Evolutionary conservation across 306 rosid genomes (phyloP).

Genomic region (Begonia peltatifolia): DNA sequence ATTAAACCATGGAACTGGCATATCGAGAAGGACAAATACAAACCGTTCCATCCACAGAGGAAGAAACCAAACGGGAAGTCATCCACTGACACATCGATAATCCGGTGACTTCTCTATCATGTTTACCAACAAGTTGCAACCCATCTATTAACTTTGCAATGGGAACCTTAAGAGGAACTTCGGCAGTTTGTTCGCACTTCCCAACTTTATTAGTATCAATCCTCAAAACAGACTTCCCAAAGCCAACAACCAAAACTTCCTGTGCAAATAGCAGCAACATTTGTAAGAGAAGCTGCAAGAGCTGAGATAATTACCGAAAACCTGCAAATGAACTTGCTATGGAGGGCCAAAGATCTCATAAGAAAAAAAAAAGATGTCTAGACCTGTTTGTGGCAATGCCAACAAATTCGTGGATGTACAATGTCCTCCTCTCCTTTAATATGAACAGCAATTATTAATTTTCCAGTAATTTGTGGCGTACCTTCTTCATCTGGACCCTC

Average conservation of each 20-base stretch:
- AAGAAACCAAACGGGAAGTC: conserved; percentile 91
- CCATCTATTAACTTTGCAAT: conserved; percentile 86
- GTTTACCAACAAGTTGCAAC: conserved; percentile 84
- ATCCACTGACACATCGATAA: conserved; percentile 99
- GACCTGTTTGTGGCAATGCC: conserved; percentile 99
- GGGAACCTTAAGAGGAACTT: conserved; percentile 65
- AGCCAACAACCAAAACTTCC: conserved; percentile 92
- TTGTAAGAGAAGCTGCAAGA: conserved; percentile 1
- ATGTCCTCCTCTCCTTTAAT: conserved; percentile 65
- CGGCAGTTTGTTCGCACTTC: conserved; percentile 59
- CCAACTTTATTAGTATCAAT: conserved; percentile 92
- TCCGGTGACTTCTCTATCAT: conserved; percentile 90
- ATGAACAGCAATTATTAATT: conserved; percentile 61
- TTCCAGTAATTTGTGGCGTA: conserved; percentile 76
- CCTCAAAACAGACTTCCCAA: conserved; percentile 67
- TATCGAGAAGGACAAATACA: conserved; percentile 14
- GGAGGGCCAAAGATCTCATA: not conserved
- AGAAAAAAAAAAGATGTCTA: conserved; percentile 9
- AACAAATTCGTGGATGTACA: conserved; percentile 80
- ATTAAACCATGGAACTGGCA: not conserved
- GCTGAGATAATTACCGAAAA: conserved; percentile 4
- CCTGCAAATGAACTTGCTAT: not conserved
- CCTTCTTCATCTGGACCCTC: conserved; percentile 95
- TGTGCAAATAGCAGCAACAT: conserved; percentile 19
- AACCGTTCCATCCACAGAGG: conserved; percentile 94